Evolutionary conservation across 306 rosid genomes (phyloP).

Genomic region (Casuarina equisetifolia): DNA sequence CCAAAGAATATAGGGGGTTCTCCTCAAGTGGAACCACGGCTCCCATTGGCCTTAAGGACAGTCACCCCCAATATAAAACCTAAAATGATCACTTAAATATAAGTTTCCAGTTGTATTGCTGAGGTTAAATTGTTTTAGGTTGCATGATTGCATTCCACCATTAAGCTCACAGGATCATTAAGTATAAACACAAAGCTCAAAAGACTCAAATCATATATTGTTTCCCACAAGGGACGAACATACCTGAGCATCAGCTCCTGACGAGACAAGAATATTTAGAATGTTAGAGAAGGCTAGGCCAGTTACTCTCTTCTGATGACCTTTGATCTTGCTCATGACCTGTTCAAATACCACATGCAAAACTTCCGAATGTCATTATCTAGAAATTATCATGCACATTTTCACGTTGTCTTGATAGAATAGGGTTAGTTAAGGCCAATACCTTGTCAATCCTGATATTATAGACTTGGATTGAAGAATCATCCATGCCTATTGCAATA

Average conservation of each 20-base stretch:
- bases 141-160: background rate
- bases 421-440: constrained; percentile 19
- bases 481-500: constrained; percentile 97
- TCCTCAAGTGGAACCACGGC: too few species aligned
- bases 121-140: too few species aligned
- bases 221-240: constrained; percentile 17
- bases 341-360: constrained; percentile 20
- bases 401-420: background rate
- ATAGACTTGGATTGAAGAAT: constrained; percentile 86
- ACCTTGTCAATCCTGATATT: constrained; percentile 96
- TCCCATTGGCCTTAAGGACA: background rate
- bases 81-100: background rate
- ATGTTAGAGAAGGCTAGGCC: constrained; percentile 88
- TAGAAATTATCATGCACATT: background rate
- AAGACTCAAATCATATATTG: background rate
- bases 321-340: constrained; percentile 90
- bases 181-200: background rate
- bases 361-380: background rate
- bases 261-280: constrained; percentile 91
- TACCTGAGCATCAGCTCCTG: constrained; percentile 99
- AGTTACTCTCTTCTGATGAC: constrained; percentile 97
- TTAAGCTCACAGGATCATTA: background rate
- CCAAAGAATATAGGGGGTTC: background rate
- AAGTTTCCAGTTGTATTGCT: background rate
- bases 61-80: background rate